These are phyloP conservation scores for Triangularia setosa DNA, from an alignment of 2,329 filamentous ascomycete species.

Conservation along the genomic window DNA sequence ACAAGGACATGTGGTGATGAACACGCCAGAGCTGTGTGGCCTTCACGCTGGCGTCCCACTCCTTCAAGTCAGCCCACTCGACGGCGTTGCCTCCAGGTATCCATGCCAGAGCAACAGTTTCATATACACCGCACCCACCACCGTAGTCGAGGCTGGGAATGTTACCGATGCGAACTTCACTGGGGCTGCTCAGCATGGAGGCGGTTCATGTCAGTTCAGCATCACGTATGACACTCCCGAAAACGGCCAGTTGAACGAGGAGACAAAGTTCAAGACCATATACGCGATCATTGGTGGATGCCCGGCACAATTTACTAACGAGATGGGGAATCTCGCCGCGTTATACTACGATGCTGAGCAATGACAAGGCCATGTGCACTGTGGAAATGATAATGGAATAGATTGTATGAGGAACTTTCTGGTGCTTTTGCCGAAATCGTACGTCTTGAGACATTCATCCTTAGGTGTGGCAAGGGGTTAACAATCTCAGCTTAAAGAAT, in stretches of 20 bases:
- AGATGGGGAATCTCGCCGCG: slow-evolving; percentile 11
- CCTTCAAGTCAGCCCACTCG: slow-evolving; percentile 21
- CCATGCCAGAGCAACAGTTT: slow-evolving; percentile 20
- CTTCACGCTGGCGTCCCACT: slow-evolving; percentile 12
- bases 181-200: slow-evolving; percentile 29
- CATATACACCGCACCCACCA: slow-evolving; percentile 9
- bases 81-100: slow-evolving; percentile 8
- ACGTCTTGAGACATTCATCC: not conserved
- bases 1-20: slow-evolving; percentile 22
- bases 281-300: slow-evolving; percentile 33
- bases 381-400: slow-evolving; percentile 24
- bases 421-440: slow-evolving; percentile 27
- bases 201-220: slow-evolving; percentile 33
- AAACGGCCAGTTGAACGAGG: slow-evolving; percentile 18
- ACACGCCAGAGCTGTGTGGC: slow-evolving; percentile 17
- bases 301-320: slow-evolving; percentile 23
- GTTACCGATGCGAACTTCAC: slow-evolving; percentile 26
- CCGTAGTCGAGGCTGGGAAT: slow-evolving; percentile 17
- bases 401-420: slow-evolving; percentile 27
- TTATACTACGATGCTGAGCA: slow-evolving; percentile 9
- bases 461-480: not conserved
- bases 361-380: slow-evolving; percentile 19
- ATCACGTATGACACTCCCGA: slow-evolving; percentile 25
- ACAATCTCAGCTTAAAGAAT: slow-evolving; percentile 16
- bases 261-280: slow-evolving; percentile 29